These are phyloP conservation scores for Staphylotrichum longicolle DNA, from an alignment of 495 filamentous ascomycete genomes.

Conservation along the genomic window DNA sequence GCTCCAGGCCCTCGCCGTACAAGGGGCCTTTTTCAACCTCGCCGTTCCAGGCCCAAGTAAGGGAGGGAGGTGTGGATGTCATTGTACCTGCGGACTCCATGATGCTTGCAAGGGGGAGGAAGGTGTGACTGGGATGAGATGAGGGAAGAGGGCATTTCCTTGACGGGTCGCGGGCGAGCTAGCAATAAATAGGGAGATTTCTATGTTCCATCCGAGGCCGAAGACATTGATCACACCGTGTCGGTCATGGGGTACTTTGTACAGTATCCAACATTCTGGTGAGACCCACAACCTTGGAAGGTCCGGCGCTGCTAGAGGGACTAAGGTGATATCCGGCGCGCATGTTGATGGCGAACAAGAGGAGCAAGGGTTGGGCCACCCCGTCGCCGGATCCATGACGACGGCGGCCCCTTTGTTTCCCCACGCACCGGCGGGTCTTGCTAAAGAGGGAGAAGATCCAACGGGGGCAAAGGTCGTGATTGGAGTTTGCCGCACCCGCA, in stretches of 20 bases:
- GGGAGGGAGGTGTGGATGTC: conserved; percentile 7
- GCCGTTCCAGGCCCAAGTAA: conserved; percentile 6
- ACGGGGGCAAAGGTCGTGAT: conserved; percentile 3
- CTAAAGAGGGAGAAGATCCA: conserved; percentile 7
- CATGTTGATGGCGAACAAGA: conserved; percentile 8
- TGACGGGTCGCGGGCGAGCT: not conserved
- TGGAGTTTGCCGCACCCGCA: conserved; percentile 7
- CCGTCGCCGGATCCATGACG: conserved; percentile 13
- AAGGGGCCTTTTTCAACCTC: not conserved
- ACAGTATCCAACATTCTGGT: conserved; percentile 11
- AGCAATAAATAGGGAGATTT: conserved; percentile 10
- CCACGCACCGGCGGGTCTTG: conserved; percentile 13
- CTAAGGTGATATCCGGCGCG: conserved; percentile 14
- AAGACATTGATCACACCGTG: conserved; percentile 11
- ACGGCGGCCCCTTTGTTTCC: conserved; percentile 15
- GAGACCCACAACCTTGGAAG: conserved; percentile 15
- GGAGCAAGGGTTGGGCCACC: not conserved
- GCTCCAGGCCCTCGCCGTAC: not conserved
- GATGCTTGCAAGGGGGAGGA: not conserved
- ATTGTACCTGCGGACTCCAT: conserved; percentile 14
- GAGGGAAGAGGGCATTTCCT: not conserved
- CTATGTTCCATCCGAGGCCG: not conserved
- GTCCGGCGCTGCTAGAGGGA: too few species aligned
- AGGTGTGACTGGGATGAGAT: not conserved
- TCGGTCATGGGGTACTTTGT: conserved; percentile 17